Evolutionary conservation across 129 eudicot species (phyloP), one percentile per base, ranked within the genome.

Genomic region (Pulicaria dysenterica): DNA sequence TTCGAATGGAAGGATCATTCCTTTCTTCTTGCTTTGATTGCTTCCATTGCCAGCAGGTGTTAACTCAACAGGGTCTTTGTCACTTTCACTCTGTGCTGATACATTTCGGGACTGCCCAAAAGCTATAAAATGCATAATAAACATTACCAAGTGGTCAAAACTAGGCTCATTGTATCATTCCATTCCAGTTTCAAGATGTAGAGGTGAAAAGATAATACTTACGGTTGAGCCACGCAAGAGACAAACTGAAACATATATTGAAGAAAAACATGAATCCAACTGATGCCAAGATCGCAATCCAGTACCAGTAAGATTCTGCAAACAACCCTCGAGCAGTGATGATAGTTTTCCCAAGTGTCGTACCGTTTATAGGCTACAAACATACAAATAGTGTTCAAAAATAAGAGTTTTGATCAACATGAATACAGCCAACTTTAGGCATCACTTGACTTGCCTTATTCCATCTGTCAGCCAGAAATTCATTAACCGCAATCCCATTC

Each of bases 1-100:
- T 58, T 89, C 95, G 64, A 93, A 93, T 7, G 96, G 96, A 67
- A 90, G 96, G 68, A 90, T 76, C 97, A 92, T 92, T 77, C 82
- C 86, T 60, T 80, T 81, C 59, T 77, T 75, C 77, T 73, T 66
- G 69, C 19, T 79, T 67, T 59, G 57, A 38, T 83, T 78, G 8
- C 48, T 24, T 16, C 39, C 66, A 7, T 56, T 39, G 8, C 45
- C 42, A 17, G 54, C 38, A 10, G 76, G 7, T 70, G 84, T 46
- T 58, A 75, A 67, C 76, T 84, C 86, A 14, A 69, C 62, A 4
- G 76, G 60, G 47, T 58, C 76, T 10, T 13, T 76, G 46, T 58
- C 64, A 55, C 36, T 66, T 3, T 57, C 58, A 2, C 77, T 42
- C 1, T 85, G 86, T 38, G 86, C 86, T 45, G 87, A 74, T 54